Base-by-base conservation (phyloP, 768 basidiomycete species). In the Auriscalpium vulgare region DNA sequence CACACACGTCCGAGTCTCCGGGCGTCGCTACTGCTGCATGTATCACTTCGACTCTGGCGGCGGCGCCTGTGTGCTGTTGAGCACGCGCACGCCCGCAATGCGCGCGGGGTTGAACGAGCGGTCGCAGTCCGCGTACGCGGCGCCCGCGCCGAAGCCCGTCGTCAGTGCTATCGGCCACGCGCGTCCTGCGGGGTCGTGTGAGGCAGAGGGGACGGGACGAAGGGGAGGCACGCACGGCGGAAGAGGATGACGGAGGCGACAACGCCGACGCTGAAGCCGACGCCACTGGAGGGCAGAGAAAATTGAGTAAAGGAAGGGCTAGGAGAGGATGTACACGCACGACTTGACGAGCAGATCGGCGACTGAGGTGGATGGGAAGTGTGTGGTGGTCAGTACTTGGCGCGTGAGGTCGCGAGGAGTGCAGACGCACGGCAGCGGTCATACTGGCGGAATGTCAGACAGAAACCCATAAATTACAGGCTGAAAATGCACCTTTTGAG, bases 91-190 rank as follows among this genome's bases (percentile, higher is more conserved):
- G 57, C 92, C 92, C 17, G 91, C 85, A 69, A 93, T 81, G 64
- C 91, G 81, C 49, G 92, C 87, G 17, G 91, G 88, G 73, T 93
- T 93, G 82, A 95, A 95, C 14, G 88, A 86, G 50, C 91, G 83
- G 74, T 95, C 90, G 72, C 92, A 94, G 78, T 95, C 92, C 35
- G 89, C 85, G 67, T 91, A 94, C 34, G 92, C 91, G 52, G 84
- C 83, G 45, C 92, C 92, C 43, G 84, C 79, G 37, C 92, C 92
- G 67, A 94, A 93, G 37, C 92, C 92, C 7, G 89, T 88, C 14
- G 87, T 77, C 55, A 95, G 80, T 35, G 88, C 84, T 62, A 95
- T 84, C 47, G 92, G 92, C 91, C 91, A 95, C 67, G 88, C 87
- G 56, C 93, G 88, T 76, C 92, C 92, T 94, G 67, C 62, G 58